A percentile compares a stretch with the other conserved stretches of the same genome.
Conservation (phyloP, 2,329 filamentous ascomycete species). For the Sporothrix inflata region DNA sequence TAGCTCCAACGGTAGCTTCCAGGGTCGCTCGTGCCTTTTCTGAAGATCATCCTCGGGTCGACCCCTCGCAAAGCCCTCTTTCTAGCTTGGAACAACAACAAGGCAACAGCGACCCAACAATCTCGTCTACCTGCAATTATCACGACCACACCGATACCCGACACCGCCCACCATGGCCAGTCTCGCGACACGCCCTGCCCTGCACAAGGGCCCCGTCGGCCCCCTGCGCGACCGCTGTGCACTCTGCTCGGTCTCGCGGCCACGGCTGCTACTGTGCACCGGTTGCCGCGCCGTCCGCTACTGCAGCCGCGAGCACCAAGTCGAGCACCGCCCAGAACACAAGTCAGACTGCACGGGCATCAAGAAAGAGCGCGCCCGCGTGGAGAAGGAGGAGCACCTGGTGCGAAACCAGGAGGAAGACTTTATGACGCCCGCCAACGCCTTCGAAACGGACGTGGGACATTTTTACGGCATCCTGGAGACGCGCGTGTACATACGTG, state of each 20-base stretch:
- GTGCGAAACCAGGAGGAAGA: constrained; percentile 33
- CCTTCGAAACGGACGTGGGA: constrained; percentile 41
- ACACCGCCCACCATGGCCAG: background rate
- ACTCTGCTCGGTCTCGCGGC: background rate
- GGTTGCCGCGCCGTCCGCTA: constrained; percentile 38
- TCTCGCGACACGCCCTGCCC: background rate
- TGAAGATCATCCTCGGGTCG: background rate
- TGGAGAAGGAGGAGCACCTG: constrained; percentile 36
- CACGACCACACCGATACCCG: background rate
- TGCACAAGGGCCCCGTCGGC: constrained; percentile 5
- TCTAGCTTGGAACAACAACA: background rate
- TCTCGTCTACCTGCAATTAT: background rate
- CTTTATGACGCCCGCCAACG: constrained; percentile 20
- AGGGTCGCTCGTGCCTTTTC: background rate
- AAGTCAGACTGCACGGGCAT: constrained; percentile 36
- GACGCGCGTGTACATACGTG: constrained; percentile 46
- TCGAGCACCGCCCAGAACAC: constrained; percentile 35
- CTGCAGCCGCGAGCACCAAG: constrained; percentile 37
- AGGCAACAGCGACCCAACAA: background rate
- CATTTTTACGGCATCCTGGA: constrained; percentile 41
- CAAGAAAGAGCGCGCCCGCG: constrained; percentile 30
- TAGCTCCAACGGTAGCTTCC: too few species aligned
- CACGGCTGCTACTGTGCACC: constrained; percentile 34
- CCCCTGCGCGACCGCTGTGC: constrained; percentile 4
- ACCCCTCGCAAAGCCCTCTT: background rate